A percentile compares a stretch with the other conserved stretches of the same genome.
phyloP scores from a whole-genome alignment of 2,329 filamentous ascomycete species.

The Drechslerella dactyloides region DNA sequence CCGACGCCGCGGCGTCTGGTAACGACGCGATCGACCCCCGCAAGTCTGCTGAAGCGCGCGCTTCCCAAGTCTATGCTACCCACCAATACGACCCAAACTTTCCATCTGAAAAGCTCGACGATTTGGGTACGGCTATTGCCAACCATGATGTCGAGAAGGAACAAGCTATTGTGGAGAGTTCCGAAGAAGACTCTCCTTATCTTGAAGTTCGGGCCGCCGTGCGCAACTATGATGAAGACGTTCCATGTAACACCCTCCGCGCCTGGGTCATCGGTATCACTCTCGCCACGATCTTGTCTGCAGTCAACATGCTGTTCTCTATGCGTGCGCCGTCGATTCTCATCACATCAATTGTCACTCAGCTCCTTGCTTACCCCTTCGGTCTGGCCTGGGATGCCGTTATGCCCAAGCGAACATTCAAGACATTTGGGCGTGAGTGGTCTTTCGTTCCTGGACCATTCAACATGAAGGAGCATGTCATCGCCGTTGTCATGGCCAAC shows the following conservation, averaged over 20 bases:
- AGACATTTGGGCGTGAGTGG: conserved; percentile 64
- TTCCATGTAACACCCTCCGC: conserved; percentile 71
- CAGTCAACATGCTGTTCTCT: conserved; percentile 70
- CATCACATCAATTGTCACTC: conserved; percentile 68
- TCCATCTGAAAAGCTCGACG: conserved; percentile 45
- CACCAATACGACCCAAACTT: conserved; percentile 50
- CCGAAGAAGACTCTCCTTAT: conserved; percentile 68
- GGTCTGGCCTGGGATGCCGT: conserved; percentile 68
- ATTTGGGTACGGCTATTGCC: conserved; percentile 41
- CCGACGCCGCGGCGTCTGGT: conserved; percentile 48
- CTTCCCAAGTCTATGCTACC: conserved; percentile 25
- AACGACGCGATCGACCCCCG: conserved; percentile 44
- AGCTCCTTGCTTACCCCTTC: conserved; percentile 70
- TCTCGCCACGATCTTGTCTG: conserved; percentile 66
- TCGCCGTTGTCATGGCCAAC: conserved; percentile 74
- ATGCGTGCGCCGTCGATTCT: conserved; percentile 68
- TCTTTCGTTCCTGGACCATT: conserved; percentile 72
- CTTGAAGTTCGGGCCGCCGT: conserved; percentile 71
- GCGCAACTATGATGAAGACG: conserved; percentile 68
- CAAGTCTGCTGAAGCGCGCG: conserved; percentile 23
- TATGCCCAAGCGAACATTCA: conserved; percentile 63
- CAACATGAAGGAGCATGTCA: conserved; percentile 73
- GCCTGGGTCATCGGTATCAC: conserved; percentile 69
- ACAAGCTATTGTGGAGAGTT: conserved; percentile 58
- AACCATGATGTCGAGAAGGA: conserved; percentile 56